Evolutionary conservation across 202 grass and related monocot genomes (phyloP), one percentile per base, ranked within the genome.

Genomic region (Hordeum pubiflorum): DNA sequence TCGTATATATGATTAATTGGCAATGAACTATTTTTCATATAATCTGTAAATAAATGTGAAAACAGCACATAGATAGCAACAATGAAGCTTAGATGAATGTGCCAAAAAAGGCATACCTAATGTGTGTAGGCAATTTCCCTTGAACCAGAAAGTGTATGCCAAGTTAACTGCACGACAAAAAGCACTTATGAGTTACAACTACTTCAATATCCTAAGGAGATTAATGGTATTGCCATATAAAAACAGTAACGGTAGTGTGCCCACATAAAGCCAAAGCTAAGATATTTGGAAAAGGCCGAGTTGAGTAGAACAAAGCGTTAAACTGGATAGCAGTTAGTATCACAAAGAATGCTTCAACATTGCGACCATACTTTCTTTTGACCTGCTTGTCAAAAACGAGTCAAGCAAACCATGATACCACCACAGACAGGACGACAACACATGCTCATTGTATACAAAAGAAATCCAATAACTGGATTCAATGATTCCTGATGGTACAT

Each of bases 231-330:
- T 60, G 23, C 3, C 14, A 55, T 50, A 7, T 50, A 75, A 58
- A 59, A 52, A 61, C 3, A 80, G 4, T 58, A 64, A 67, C 43
- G 57, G 9, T 14, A 39, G 32, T 21, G 17, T 67, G 75, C 72
- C 71, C 39, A 97, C 95, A 92, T 83, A 97, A 92, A 88, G 44
- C 82, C 75, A 97, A 97, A 88, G 95, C 90, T 40, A 97, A 92
- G 17, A 91, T 88, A 84, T 97, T 94, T 72, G 95, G 95, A 82
- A 97, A 88, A 75, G 95, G 92, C 0, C 92, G 88, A 58, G 90
- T 94, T 62, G 90, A 94, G 69, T 97, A 97, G 86, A 94, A 97
- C 21, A 94, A 81, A 69, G 91, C 69, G 62, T 97, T 92, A 91
- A 97, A 97, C 64, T 97, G 88, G n/a, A 88, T 76, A 78, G 92